phyloP scores from a whole-genome alignment of 2,329 filamentous ascomycete genomes.

The Clonostachys sp. region DNA sequence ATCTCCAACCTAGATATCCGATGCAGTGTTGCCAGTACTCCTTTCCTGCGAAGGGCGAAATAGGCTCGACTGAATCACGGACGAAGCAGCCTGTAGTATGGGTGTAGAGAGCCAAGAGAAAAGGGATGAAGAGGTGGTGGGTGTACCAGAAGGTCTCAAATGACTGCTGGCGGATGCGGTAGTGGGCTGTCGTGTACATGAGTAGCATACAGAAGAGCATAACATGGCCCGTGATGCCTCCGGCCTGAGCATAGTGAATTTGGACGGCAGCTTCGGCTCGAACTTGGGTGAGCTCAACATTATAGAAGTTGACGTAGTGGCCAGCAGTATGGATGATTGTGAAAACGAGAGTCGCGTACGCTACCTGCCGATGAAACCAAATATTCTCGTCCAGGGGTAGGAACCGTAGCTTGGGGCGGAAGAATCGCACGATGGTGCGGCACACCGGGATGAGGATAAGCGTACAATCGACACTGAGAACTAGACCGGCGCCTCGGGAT shows the following conservation, averaged over 20 bases:
- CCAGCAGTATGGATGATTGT: conserved; percentile 69
- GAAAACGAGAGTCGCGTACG: conserved; percentile 84
- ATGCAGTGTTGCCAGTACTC: conserved; percentile 89
- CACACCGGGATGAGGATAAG: conserved; percentile 94
- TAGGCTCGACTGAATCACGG: conserved; percentile 65
- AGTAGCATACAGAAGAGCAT: conserved; percentile 99
- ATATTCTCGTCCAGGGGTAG: conserved; percentile 93
- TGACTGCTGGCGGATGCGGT: conserved; percentile 90
- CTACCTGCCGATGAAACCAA: conserved; percentile 95
- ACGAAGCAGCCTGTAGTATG: conserved; percentile 97
- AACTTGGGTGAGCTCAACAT: conserved; percentile 82
- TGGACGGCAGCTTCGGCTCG: conserved; percentile 76
- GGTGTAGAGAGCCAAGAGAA: conserved; percentile 89
- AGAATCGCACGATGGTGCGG: conserved; percentile 76
- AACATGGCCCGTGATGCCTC: conserved; percentile 90
- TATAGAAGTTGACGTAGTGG: conserved; percentile 99
- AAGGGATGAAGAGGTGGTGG: conserved; percentile 97
- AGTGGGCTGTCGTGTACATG: conserved; percentile 95
- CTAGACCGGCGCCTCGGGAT: conserved; percentile 86
- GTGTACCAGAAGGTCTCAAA: conserved; percentile 99
- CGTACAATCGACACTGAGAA: conserved; percentile 77
- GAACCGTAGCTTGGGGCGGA: conserved; percentile 84
- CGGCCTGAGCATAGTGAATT: conserved; percentile 86
- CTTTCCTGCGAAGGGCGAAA: conserved; percentile 80
- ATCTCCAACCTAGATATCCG: conserved; percentile 94